A percentile compares a stretch with the other conserved stretches of the same genome.
Evolutionary conservation across 116 monocot genomes (phyloP).

Genomic region (Trichopus zeylanicus): DNA sequence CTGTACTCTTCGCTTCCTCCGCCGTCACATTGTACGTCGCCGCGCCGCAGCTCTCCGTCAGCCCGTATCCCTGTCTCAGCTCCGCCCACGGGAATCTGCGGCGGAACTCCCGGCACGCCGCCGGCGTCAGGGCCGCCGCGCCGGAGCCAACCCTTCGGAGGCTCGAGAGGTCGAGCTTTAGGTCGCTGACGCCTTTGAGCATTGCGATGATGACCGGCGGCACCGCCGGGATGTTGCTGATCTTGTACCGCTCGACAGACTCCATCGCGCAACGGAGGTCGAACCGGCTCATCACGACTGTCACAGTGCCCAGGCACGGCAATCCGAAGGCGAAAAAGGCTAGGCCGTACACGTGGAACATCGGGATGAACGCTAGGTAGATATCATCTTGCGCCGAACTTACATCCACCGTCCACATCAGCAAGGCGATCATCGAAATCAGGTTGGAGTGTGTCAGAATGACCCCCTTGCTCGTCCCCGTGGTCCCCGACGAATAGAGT

Average conservation of each 20-base stretch:
- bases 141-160: conserved; percentile 58
- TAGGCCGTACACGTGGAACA: conserved; percentile 78
- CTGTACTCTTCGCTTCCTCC: conserved; percentile 9
- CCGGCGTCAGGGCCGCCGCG: conserved; percentile 74
- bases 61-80: conserved; percentile 26
- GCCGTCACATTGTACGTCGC: conserved; percentile 7
- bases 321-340: conserved; percentile 54
- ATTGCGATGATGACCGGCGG: conserved; percentile 65
- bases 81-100: conserved; percentile 19
- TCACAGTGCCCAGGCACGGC: conserved; percentile 38
- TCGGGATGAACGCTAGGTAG: conserved; percentile 41
- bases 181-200: conserved; percentile 32
- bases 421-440: neutral
- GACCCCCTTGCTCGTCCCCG: conserved; percentile 41
- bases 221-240: conserved; percentile 55
- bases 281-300: conserved; percentile 66
- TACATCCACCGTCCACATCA: conserved; percentile 5
- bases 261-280: conserved; percentile 44
- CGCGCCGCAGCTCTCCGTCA: conserved; percentile 22
- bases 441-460: conserved; percentile 31
- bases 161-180: conserved; percentile 41
- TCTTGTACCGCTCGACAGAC: conserved; percentile 33
- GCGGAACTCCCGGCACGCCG: conserved; percentile 12
- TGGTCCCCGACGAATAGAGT: conserved; percentile 42
- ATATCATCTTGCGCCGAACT: neutral